These are phyloP conservation scores for Solanum commersonii DNA, from an alignment of 257 asterid species.

Conservation along the genomic window DNA sequence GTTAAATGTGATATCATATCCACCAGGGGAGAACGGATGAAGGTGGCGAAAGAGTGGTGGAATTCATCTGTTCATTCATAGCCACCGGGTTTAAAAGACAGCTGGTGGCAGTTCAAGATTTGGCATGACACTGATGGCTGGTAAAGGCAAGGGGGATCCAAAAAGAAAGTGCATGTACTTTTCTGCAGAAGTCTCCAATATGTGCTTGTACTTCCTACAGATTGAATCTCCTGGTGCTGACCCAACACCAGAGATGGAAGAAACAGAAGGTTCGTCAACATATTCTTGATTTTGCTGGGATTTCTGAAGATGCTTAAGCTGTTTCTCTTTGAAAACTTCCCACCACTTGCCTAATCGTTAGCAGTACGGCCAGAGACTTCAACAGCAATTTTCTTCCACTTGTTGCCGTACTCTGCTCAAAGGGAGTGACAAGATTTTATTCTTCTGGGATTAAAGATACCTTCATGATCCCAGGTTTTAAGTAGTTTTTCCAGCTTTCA, in stretches of 20 bases:
- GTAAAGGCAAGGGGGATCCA: constrained; percentile 15
- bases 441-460: constrained; percentile 66
- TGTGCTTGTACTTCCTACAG: constrained; percentile 70
- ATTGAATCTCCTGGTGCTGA: constrained; percentile 52
- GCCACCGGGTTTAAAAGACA: constrained; percentile 27
- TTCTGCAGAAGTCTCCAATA: constrained; percentile 68
- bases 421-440: constrained; percentile 53
- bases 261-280: constrained; percentile 5
- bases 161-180: constrained; percentile 61
- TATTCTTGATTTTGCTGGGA: constrained; percentile 20
- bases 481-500: constrained; percentile 74
- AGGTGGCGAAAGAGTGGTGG: background rate
- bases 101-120: constrained; percentile 38
- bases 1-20: background rate
- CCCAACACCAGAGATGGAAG: constrained; percentile 12
- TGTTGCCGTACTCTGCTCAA: constrained; percentile 69
- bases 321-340: constrained; percentile 88
- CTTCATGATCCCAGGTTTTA: constrained; percentile 68
- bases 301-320: constrained; percentile 46
- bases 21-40: background rate
- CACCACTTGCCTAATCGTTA: constrained; percentile 88
- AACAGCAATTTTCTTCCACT: constrained; percentile 73
- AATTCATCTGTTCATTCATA: constrained; percentile 8
- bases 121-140: constrained; percentile 13
- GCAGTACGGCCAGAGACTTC: constrained; percentile 87